Evolutionary conservation across 2,329 filamentous ascomycete genomes (phyloP).

Genomic region (Sarocladiaceae sp.): DNA sequence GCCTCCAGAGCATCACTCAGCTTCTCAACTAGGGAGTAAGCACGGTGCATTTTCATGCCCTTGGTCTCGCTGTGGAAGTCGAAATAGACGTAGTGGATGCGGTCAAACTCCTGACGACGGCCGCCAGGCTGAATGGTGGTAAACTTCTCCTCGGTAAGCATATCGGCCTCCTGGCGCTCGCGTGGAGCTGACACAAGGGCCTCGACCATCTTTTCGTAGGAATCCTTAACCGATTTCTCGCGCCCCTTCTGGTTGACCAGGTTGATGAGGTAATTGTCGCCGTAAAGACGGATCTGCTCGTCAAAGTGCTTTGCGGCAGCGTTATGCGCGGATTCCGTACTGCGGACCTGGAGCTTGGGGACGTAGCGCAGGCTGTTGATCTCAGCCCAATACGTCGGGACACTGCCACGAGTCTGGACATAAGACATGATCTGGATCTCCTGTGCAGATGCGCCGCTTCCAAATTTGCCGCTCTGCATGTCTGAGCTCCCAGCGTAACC

Average conservation of each 20-base stretch:
- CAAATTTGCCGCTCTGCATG: constrained; percentile 66
- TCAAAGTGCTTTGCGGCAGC: constrained; percentile 84
- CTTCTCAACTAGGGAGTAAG: constrained; percentile 77
- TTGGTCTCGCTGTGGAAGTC: constrained; percentile 98
- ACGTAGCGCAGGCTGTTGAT: constrained; percentile 90
- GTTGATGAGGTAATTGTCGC: constrained; percentile 96
- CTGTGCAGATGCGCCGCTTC: constrained; percentile 44
- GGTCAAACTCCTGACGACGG: constrained; percentile 62
- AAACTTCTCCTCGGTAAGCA: constrained; percentile 70
- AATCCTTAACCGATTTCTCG: constrained; percentile 81
- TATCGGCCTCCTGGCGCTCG: constrained; percentile 60
- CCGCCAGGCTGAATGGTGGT: constrained; percentile 63
- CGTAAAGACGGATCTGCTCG: constrained; percentile 88
- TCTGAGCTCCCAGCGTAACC: constrained; percentile 74
- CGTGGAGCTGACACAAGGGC: constrained; percentile 63
- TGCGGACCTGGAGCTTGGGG: constrained; percentile 81
- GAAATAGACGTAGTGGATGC: constrained; percentile 94
- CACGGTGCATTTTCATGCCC: constrained; percentile 87
- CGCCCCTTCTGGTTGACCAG: constrained; percentile 94
- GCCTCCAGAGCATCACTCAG: constrained; percentile 68
- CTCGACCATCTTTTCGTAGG: constrained; percentile 87
- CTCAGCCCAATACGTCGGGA: constrained; percentile 94
- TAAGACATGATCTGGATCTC: constrained; percentile 90
- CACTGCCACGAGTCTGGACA: constrained; percentile 92
- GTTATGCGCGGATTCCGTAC: constrained; percentile 70